Evolutionary conservation across 1,139 yeast species (phyloP), one percentile per base, ranked within the genome.

Genomic region (Debaryomyces fabryi): DNA sequence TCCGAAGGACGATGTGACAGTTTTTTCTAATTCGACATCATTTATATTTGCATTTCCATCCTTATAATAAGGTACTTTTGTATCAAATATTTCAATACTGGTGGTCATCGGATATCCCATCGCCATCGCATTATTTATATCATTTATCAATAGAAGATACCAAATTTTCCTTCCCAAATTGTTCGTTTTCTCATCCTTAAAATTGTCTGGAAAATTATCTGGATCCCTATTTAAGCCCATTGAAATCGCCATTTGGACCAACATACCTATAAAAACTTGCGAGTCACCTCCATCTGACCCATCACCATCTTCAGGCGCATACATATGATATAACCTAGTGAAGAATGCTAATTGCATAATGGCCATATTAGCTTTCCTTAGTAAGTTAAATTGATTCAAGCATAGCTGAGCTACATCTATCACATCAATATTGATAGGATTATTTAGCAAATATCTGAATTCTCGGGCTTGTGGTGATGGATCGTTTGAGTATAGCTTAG

Each of bases 271-370:
- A 47, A 65, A 67, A 2, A 71, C 62, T 39, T 62, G 64, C 0
- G 76, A 69, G 53, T 78, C 81, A 8, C 81, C 79, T 32, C 82
- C 84, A 50, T 79, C 81, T 3, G 70, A 68, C 7, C 65, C 68
- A 43, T 72, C 74, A 13, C 83, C 81, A 54, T 78, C 82, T 56
- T 79, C 83, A 1, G 82, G 83, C 0, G 83, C 71, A 52, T 63
- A 57, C 43, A 61, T 58, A 41, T 70, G 72, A 58, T 79, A 79
- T 15, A 68, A 52, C 49, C 81, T 62, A 36, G 67, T 53, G 38
- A 72, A 54, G 12, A 77, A 53, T 0, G 77, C 67, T 46, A 82
- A 75, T 56, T 83, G 86, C 46, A 83, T 67, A 6, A 82, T 73
- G 0, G 74, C 68, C 45, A 82, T 55, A 32, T 79, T 76, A 16